Base-by-base conservation (phyloP, 257 asterid genomes). In the Fraxinus pennsylvanica region DNA sequence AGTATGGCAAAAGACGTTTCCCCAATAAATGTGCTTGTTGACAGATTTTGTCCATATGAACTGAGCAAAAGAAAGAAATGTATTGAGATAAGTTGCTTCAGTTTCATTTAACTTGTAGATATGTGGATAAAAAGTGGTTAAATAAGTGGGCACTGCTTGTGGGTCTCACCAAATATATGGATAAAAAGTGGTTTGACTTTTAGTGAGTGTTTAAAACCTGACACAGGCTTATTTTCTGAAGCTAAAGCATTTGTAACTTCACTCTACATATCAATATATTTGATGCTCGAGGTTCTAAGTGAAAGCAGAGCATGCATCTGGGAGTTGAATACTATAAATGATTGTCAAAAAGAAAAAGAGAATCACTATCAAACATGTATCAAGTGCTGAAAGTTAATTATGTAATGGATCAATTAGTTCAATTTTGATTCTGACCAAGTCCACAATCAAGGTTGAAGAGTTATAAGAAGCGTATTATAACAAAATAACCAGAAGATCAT, bases 11-110 rank as follows among this genome's bases (percentile, higher is more conserved):
- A 94, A 21, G 90, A 81, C 8, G 96, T 94, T 85, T 94, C 98
- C 80, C 90, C 98, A 52, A 94, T 92, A 79, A 87, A 94, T 13
- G 96, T 90, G 87, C 91, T 92, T 73, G 98, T 94, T 29, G 96
- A 86, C 85, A 94, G 84, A 89, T 92, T 94, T 83, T 94, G 98
- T 50, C 97, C 98, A 63, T 92, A 91, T 30, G 98, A 94, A 86
- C 98, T 92, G 91, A 74, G 77, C 69, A 59, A 9, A 13, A 41
- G 4, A 50, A 63, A 8, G 75, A 47, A 47, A n/a, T 57, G 66
- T 75, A 50, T 82, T 69, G 21, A 41, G 68, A 50, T 10, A 66
- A 47, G 14, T 36, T 33, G 71, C 73, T 74, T 59, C 68, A 38
- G 30, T 50, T 19, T 14, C 29, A 30, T n/a, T 21, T 67, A 67